These are phyloP conservation scores for Asterella californica DNA, from an alignment of 225 moss, liverwort and hornwort species.

Conservation along the genomic window DNA sequence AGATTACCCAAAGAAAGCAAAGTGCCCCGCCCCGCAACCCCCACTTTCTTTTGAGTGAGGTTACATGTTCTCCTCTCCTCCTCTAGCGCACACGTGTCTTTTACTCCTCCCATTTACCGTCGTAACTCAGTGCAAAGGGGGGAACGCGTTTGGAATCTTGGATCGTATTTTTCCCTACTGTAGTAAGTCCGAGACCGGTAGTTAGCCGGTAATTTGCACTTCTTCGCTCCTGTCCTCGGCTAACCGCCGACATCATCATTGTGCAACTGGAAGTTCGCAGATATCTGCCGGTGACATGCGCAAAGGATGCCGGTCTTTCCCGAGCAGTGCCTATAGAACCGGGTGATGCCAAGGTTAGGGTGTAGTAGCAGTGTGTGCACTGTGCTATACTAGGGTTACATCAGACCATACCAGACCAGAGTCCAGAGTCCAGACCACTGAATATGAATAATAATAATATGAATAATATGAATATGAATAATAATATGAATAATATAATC, in stretches of 20 bases:
- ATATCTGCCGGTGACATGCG: not conserved
- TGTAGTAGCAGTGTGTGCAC: not conserved
- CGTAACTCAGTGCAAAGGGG: no score
- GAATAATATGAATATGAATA: no score
- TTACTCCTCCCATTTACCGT: no score
- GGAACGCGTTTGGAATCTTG: no score
- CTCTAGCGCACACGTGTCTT: not conserved
- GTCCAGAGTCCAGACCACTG: not conserved
- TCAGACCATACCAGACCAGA: no score
- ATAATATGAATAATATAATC: no score
- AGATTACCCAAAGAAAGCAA: not conserved
- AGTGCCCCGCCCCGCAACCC: not conserved
- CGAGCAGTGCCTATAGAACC: not conserved
- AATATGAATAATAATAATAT: not conserved
- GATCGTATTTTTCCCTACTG: not conserved
- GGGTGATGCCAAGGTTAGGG: not conserved
- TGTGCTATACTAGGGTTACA: conserved; percentile 1
- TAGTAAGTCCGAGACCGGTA: no score
- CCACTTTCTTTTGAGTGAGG: not conserved
- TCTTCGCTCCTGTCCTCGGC: not conserved
- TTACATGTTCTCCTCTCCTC: not conserved
- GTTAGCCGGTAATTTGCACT: not conserved
- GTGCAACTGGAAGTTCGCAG: not conserved
- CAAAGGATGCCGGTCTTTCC: not conserved
- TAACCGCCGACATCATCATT: conserved; percentile 1